Base-by-base conservation (phyloP, 2,329 filamentous ascomycete species). In the Stromatinia cepivora region DNA sequence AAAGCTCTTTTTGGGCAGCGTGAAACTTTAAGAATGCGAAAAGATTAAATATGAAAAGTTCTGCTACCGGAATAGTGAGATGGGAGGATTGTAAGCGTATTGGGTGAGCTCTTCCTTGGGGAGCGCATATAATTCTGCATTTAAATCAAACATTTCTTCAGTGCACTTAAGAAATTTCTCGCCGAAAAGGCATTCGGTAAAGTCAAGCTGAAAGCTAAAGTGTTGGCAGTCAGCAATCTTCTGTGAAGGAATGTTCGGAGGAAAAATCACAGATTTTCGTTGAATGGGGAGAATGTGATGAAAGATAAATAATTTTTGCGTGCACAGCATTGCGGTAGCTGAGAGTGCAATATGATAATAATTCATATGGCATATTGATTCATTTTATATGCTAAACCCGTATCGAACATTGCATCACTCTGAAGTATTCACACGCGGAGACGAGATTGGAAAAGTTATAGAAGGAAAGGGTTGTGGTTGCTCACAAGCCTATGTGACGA, bases 401-500 rank as follows among this genome's bases (percentile, higher is more conserved):
- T 54, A 15, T 31, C 15, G 13, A 54, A 54, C 9, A 54, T 11
- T 54, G 6, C 28, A 54, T 17, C 3, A 10, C 28, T 34, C 28
- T 31, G 17, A 10, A 36, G 31, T n/a, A 56, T 36, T 22, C 31
- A 56, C 28, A 56, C 8, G 28, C 8, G 20, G 17, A 17, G 39
- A 42, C 15, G 39, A 42, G 17, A 56, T 22, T 56, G 28, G 20
- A 0, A 17, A 10, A 46, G 13, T 31, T 31, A 4, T 48, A n/a
- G 6, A 48, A n/a, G 7, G 6, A 20, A 50, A 5, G 3, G 15
- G 13, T 34, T 10, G 4, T 10, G 3, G 13, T 34, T 36, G 15
- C 59, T 52, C 31, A 63, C 59, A 65, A 65, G n/a, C 62, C 62
- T 56, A 65, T 65, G 4, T 15, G 34, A 42, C 48, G 50, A n/a